phyloP scores from a whole-genome alignment of 2,329 filamentous ascomycete species.

The Fusarium sp. region DNA sequence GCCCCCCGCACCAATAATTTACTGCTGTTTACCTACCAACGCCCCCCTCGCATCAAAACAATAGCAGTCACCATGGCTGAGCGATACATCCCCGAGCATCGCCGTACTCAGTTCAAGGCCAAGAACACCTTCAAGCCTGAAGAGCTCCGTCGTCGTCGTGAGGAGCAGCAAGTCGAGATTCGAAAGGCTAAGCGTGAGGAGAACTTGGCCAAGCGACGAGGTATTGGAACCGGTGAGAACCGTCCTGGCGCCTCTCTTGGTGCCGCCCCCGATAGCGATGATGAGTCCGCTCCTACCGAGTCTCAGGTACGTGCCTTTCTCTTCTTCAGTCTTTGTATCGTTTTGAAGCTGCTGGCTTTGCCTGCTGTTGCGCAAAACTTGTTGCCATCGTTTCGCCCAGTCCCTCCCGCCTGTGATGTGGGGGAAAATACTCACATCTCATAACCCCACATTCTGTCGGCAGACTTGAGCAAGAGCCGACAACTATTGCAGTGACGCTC shows the following conservation, averaged over 20 bases:
- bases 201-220: constrained; percentile 97
- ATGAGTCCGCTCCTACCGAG: constrained; percentile 94
- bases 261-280: constrained; percentile 93
- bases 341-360: not conserved
- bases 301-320: constrained; percentile 75
- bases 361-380: constrained; percentile 14
- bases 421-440: constrained; percentile 45
- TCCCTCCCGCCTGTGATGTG: constrained; percentile 45
- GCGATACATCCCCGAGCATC: constrained; percentile 99
- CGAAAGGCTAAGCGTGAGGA: constrained; percentile 98
- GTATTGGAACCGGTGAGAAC: constrained; percentile 83
- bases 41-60: constrained; percentile 36
- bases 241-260: constrained; percentile 83
- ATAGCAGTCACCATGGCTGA: constrained; percentile 81
- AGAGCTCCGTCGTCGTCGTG: constrained; percentile 95
- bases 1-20: constrained; percentile 44
- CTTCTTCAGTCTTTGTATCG: constrained; percentile 21
- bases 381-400: constrained; percentile 25
- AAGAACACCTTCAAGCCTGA: constrained; percentile 99
- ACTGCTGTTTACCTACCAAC: constrained; percentile 41
- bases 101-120: constrained; percentile 99
- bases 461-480: constrained; percentile 27
- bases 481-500: constrained; percentile 5
- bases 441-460: constrained; percentile 48
- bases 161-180: constrained; percentile 99